phyloP scores from a whole-genome alignment of 768 basidiomycete genomes.

The Suillus americanus region DNA sequence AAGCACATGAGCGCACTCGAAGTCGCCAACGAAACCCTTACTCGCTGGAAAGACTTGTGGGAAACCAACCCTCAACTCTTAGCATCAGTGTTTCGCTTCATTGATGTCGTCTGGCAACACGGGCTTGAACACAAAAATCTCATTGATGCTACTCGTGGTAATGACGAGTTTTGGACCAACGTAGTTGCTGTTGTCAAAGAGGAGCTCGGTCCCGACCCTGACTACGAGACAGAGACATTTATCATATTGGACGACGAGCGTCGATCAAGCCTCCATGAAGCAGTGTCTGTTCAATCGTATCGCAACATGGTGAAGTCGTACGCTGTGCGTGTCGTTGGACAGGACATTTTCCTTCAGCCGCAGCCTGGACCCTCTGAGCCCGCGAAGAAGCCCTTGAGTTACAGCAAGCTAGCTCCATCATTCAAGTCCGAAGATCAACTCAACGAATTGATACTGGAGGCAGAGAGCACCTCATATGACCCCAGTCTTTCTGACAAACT shows the following conservation, averaged over 20 bases:
- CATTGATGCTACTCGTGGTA: constrained; percentile 55
- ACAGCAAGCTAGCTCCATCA: constrained; percentile 50
- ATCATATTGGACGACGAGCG: constrained; percentile 34
- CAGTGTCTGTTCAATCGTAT: constrained; percentile 63
- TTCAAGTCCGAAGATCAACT: constrained; percentile 66
- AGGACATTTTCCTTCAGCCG: constrained; percentile 68
- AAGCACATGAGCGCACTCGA: constrained; percentile 59
- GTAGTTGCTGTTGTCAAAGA: constrained; percentile 61
- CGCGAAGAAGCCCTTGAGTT: constrained; percentile 57
- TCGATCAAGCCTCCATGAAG: constrained; percentile 59
- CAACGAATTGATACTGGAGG: constrained; percentile 65
- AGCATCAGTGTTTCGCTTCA: constrained; percentile 70
- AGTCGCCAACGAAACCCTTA: constrained; percentile 64
- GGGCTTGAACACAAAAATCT: constrained; percentile 67
- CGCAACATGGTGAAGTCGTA: constrained; percentile 71
- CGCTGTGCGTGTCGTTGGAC: constrained; percentile 70
- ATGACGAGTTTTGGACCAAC: constrained; percentile 68
- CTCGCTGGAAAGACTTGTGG: constrained; percentile 75
- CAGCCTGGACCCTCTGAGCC: constrained; percentile 37
- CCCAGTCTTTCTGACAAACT: constrained; percentile 70
- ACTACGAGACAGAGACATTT: constrained; percentile 56
- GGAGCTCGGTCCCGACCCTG: constrained; percentile 74
- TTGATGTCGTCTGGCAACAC: constrained; percentile 79
- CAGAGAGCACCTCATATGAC: constrained; percentile 68
- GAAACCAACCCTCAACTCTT: constrained; percentile 75